Evolutionary conservation across 306 rosid species (phyloP).

Genomic region (Alnus rubra): DNA sequence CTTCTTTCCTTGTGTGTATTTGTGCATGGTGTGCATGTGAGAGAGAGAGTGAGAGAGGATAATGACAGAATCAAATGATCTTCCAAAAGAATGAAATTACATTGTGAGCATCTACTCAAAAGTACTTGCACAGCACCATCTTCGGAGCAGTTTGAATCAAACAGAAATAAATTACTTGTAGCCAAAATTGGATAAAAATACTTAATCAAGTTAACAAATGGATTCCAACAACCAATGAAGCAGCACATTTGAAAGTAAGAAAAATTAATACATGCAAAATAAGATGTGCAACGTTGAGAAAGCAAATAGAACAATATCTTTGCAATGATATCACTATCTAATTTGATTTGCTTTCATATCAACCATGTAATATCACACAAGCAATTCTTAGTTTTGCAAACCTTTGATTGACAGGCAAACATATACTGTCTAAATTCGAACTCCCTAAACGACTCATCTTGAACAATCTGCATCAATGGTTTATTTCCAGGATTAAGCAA

Average conservation of each 20-base stretch:
- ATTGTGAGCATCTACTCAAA: not conserved
- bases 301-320: conserved; percentile 18
- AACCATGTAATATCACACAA: conserved; percentile 20
- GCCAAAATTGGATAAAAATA: conserved; percentile 11
- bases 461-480: conserved; percentile 84
- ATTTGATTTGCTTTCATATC: conserved; percentile 17
- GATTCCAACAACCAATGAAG: conserved; percentile 24
- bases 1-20: not conserved
- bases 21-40: not conserved
- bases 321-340: conserved; percentile 20
- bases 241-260: not conserved
- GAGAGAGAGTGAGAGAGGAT: no score
- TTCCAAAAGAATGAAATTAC: conserved; percentile 13
- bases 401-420: conserved; percentile 94
- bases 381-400: conserved; percentile 37
- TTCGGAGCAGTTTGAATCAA: not conserved
- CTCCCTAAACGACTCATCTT: conserved; percentile 95
- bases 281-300: conserved; percentile 7
- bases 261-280: not conserved
- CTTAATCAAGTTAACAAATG: conserved; percentile 10
- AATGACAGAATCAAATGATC: conserved; percentile 6
- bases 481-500: conserved; percentile 77
- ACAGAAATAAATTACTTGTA: not conserved
- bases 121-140: not conserved
- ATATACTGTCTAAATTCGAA: conserved; percentile 97